phyloP scores from a whole-genome alignment of 768 basidiomycete genomes.

The Lyophyllum atratum region DNA sequence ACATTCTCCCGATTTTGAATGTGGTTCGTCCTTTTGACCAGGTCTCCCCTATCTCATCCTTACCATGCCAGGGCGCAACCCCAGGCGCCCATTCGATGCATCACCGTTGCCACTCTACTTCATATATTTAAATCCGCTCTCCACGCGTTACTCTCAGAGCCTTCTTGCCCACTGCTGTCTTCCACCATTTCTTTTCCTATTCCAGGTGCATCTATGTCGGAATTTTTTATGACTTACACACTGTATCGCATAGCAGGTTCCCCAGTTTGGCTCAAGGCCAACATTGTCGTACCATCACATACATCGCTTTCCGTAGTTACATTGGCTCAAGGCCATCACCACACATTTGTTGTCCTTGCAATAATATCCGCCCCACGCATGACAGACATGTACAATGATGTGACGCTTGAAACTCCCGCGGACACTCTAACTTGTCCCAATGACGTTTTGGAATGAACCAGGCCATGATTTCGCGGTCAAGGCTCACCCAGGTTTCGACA shows the following conservation, averaged over 20 bases:
- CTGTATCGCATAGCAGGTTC: conserved; percentile 23
- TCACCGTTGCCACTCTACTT: not conserved
- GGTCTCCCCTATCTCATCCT: not conserved
- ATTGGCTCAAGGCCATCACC: conserved; percentile 25
- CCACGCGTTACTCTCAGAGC: not conserved
- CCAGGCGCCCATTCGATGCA: not conserved
- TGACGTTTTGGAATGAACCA: not conserved
- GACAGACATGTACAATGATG: not conserved
- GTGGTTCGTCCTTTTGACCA: not conserved
- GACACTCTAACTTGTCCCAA: not conserved
- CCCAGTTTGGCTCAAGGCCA: conserved; percentile 21
- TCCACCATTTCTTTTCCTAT: not conserved
- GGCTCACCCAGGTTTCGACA: not conserved
- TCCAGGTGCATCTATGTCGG: conserved; percentile 17
- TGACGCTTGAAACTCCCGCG: not conserved
- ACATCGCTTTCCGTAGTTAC: conserved; percentile 15
- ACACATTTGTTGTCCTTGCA: conserved; percentile 5
- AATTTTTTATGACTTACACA: conserved; percentile 18
- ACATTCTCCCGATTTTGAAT: not conserved
- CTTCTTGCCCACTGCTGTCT: conserved; percentile 1
- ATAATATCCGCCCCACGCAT: not conserved
- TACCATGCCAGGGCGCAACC: conserved; percentile 6
- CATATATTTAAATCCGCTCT: conserved; percentile 1
- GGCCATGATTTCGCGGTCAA: conserved; percentile 1
- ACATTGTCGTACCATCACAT: conserved; percentile 14